A percentile compares a stretch with the other conserved stretches of the same genome.
Conservation (phyloP, 2,329 filamentous ascomycete genomes). For the Aspergillus pseudotamarii region DNA sequence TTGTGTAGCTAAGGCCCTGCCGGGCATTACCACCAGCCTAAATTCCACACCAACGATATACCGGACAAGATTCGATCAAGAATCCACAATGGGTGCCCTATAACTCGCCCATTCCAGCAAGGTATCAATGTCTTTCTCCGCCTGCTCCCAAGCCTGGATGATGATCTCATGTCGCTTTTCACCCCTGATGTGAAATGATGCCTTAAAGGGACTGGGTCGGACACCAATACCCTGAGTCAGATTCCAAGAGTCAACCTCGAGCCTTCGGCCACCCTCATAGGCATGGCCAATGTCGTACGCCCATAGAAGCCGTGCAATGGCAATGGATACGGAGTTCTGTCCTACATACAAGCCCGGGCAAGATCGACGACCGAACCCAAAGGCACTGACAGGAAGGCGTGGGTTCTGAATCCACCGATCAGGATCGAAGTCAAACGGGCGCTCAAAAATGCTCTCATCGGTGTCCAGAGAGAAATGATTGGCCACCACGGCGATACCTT, state of each 20-base stretch:
- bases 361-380: conserved; percentile 60
- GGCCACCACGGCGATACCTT: conserved; percentile 48
- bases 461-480: conserved; percentile 48
- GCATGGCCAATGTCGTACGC: conserved; percentile 28
- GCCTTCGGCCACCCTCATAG: conserved; percentile 30
- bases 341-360: conserved; percentile 40
- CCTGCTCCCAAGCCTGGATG: not conserved
- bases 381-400: conserved; percentile 59
- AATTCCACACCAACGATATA: too few species aligned
- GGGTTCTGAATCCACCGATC: conserved; percentile 40
- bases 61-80: too few species aligned
- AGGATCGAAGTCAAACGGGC: conserved; percentile 43
- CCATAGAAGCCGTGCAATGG: conserved; percentile 46
- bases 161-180: not conserved
- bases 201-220: not conserved
- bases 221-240: conserved; percentile 1
- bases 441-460: conserved; percentile 41
- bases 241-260: conserved; percentile 7
- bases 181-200: not conserved
- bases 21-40: too few species aligned
- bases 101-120: not conserved
- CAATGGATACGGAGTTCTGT: conserved; percentile 34
- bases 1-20: too few species aligned
- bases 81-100: not conserved
- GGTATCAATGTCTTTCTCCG: conserved; percentile 1